Evolutionary conservation across 2,329 filamentous ascomycete genomes (phyloP).

Genomic region (Endothia cerciana): DNA sequence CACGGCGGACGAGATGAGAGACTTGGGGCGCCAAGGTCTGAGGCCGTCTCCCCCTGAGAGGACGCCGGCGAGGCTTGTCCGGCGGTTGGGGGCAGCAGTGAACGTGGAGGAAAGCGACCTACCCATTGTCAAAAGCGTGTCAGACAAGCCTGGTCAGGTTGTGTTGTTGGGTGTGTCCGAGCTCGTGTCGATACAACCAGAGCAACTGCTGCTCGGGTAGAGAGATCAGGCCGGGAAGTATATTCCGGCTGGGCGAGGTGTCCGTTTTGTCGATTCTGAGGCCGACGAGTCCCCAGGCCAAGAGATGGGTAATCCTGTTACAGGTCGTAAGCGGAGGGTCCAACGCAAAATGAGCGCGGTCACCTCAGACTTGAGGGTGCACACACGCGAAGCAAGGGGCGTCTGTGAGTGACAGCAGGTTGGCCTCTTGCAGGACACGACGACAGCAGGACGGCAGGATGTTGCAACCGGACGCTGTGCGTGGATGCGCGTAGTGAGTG

Average conservation of each 20-base stretch:
- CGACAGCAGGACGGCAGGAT: slow-evolving; percentile 13
- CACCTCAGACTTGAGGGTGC: background rate
- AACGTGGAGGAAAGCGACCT: slow-evolving; percentile 14
- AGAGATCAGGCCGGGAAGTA: background rate
- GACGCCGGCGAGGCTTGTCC: background rate
- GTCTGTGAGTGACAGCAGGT: background rate
- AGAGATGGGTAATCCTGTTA: background rate
- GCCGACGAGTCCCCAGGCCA: background rate
- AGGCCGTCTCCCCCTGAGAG: slow-evolving; percentile 1
- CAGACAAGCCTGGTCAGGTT: slow-evolving; percentile 8
- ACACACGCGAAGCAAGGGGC: slow-evolving; percentile 4
- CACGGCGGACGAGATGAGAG: background rate
- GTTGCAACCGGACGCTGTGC: slow-evolving; percentile 14
- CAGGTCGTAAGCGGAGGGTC: slow-evolving; percentile 13
- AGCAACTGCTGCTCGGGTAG: background rate
- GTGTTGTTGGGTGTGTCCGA: background rate
- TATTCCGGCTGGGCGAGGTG: background rate
- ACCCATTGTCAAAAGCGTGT: slow-evolving; percentile 25
- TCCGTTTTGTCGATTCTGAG: background rate
- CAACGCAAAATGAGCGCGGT: background rate
- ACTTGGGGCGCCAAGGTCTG: background rate
- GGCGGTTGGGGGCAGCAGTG: background rate
- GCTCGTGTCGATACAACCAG: background rate
- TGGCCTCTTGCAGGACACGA: background rate
- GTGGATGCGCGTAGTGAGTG: background rate